A percentile compares a stretch with the other conserved stretches of the same genome.
These are phyloP conservation scores for Xylaria sp. DNA, from an alignment of 2,329 filamentous ascomycete genomes.

Conservation along the genomic window DNA sequence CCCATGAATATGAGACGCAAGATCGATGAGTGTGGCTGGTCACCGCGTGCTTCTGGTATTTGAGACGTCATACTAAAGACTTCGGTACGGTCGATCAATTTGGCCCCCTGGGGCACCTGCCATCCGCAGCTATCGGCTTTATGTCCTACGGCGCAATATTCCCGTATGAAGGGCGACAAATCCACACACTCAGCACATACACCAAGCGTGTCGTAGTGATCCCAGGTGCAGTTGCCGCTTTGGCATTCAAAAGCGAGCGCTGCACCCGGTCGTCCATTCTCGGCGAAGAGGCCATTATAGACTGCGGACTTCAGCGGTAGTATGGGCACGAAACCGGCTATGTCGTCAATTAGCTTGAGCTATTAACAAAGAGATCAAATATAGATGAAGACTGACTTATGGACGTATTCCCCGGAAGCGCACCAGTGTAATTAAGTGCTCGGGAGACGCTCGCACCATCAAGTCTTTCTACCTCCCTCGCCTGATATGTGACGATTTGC, in stretches of 20 bases:
- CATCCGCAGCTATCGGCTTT: conserved; percentile 37
- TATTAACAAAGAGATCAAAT: not conserved
- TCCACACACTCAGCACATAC: conserved; percentile 39
- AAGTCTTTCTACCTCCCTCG: conserved; percentile 27
- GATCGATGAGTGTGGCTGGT: conserved; percentile 41
- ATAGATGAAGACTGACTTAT: conserved; percentile 25
- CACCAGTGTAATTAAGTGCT: conserved; percentile 38
- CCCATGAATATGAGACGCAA: conserved; percentile 44
- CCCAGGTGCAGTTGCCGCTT: conserved; percentile 41
- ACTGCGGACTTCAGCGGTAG: conserved; percentile 43
- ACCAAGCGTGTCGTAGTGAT: conserved; percentile 38
- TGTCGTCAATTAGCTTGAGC: not conserved
- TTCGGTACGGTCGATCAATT: conserved; percentile 32
- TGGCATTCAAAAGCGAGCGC: conserved; percentile 38
- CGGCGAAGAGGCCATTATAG: conserved; percentile 44
- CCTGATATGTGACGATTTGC: not conserved
- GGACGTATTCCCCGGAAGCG: conserved; percentile 35
- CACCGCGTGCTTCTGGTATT: conserved; percentile 35
- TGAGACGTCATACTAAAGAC: conserved; percentile 44
- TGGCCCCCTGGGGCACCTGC: conserved; percentile 38
- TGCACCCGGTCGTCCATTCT: conserved; percentile 39
- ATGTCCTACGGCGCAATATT: conserved; percentile 31
- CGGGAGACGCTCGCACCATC: conserved; percentile 37
- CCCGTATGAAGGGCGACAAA: conserved; percentile 38
- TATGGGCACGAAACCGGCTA: conserved; percentile 41